A percentile compares a stretch with the other conserved stretches of the same genome.
Conservation (phyloP, 2,329 filamentous ascomycete genomes). For the Botryotinia globosa region DNA sequence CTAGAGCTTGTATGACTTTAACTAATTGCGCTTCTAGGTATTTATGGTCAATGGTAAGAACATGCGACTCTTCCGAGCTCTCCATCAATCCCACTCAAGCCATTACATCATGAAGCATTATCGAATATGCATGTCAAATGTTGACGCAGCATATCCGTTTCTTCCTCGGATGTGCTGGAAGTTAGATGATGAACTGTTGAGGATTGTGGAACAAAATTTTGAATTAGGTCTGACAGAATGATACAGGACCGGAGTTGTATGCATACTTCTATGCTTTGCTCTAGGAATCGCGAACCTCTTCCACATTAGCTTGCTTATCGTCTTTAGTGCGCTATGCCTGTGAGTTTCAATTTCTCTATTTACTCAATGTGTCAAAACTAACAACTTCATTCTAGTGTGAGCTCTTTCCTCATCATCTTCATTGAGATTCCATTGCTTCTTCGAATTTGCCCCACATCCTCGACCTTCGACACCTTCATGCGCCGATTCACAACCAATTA, state of each 20-base stretch:
- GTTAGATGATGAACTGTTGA: neutral
- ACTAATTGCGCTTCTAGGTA: constrained; percentile 49
- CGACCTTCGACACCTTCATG: constrained; percentile 83
- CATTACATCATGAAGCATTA: constrained; percentile 13
- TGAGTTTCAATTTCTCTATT: constrained; percentile 40
- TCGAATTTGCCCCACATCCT: constrained; percentile 93
- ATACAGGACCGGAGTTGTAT: constrained; percentile 64
- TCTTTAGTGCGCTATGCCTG: constrained; percentile 51
- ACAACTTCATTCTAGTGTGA: constrained; percentile 51
- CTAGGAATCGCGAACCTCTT: constrained; percentile 68
- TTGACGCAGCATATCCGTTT: neutral
- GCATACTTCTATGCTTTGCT: constrained; percentile 69
- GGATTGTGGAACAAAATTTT: neutral
- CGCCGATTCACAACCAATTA: constrained; percentile 94
- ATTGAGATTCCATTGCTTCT: constrained; percentile 91
- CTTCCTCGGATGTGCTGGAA: neutral
- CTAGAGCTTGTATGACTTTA: neutral
- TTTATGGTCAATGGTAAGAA: constrained; percentile 73
- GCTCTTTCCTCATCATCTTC: constrained; percentile 73
- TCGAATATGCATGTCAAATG: constrained; percentile 3
- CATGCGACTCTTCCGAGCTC: constrained; percentile 17
- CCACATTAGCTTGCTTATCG: constrained; percentile 47
- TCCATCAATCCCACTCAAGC: constrained; percentile 1
- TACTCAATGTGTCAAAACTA: neutral
- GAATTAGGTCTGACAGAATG: constrained; percentile 25